Evolutionary conservation across 2,329 filamentous ascomycete genomes (phyloP), one percentile per base, ranked within the genome.

Genomic region (Fusarium fujikuroi): DNA sequence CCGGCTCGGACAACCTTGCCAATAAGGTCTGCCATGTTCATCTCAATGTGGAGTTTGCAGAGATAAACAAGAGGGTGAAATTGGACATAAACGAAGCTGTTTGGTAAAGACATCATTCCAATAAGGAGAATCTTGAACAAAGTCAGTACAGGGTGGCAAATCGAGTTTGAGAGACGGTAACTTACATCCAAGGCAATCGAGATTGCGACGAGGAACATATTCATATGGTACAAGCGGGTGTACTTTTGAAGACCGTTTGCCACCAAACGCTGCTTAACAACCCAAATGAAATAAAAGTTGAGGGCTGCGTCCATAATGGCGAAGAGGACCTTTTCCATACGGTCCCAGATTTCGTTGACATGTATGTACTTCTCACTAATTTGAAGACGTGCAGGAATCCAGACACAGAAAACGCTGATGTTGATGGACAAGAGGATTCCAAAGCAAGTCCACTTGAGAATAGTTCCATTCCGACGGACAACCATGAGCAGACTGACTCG

Each of bases 181-280:
- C 72, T 57, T 66, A 79, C 72, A 52, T 79, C 78, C 5, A 79
- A 65, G 21, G 67, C 63, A 58, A 79, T 74, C 1, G 78, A 79
- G 10, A 79, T 64, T 3, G 25, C 61, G n/a, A 78, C 77, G 32
- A 79, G 77, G 32, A 65, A 60, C 52, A 78, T 60, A 36, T 79
- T 79, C 71, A 79, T 79, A 23, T 79, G 79, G 21, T 86, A 83
- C 18, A 88, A 79, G n/a, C 80, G 77, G 56, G 82, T 83, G 73
- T 87, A 87, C 72, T 87, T 87, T 14, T 81, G 81, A 3, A 87
- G 79, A 18, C 86, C 85, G 46, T 85, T 84, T 39, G 81, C 79
- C 59, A 87, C 83, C 1, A 88, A 79, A 11, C 83, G 83, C 21
- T 78, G 77, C 63, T 84, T 84, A 37, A 88, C 86, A 8, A 79